Conservation (phyloP, 2,329 filamentous ascomycete genomes). For the Paraphaeosphaeria sporulosa region DNA sequence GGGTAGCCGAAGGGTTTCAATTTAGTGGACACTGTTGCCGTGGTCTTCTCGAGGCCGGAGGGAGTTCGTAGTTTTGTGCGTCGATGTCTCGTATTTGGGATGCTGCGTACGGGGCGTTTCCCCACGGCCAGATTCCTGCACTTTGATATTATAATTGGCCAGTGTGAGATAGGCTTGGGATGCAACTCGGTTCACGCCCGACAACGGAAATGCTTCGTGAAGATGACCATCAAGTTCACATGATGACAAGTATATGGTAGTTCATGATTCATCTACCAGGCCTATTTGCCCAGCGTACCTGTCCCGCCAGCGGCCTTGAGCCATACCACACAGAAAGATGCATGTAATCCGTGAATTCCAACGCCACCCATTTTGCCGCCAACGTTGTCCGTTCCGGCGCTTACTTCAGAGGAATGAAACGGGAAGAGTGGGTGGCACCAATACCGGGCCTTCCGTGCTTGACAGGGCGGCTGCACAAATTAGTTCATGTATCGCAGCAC, state of each 20-base stretch:
- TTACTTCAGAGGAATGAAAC: conserved; percentile 99
- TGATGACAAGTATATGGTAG: conserved; percentile 4
- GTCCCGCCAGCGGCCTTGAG: not conserved
- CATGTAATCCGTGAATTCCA: conserved; percentile 3
- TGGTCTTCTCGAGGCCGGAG: not conserved
- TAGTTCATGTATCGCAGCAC: not conserved
- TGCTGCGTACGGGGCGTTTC: not conserved
- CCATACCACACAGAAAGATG: conserved; percentile 10
- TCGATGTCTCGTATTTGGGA: not conserved
- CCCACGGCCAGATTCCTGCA: not conserved
- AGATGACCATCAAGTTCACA: not conserved
- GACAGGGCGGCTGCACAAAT: conserved; percentile 84
- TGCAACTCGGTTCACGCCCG: not conserved
- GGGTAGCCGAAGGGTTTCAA: not conserved
- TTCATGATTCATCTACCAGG: conserved; percentile 10
- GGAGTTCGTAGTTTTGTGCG: not conserved
- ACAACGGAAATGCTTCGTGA: not conserved
- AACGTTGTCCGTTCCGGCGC: conserved; percentile 20
- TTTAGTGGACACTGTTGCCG: not conserved
- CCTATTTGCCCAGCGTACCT: conserved; percentile 8
- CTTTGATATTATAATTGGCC: not conserved
- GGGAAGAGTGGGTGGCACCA: conserved; percentile 99
- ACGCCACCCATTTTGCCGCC: not conserved
- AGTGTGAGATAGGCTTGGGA: not conserved
- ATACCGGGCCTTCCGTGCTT: conserved; percentile 99